These are phyloP conservation scores for Emydomyces testavorans DNA, from an alignment of 2,329 filamentous ascomycete genomes.

Conservation along the genomic window DNA sequence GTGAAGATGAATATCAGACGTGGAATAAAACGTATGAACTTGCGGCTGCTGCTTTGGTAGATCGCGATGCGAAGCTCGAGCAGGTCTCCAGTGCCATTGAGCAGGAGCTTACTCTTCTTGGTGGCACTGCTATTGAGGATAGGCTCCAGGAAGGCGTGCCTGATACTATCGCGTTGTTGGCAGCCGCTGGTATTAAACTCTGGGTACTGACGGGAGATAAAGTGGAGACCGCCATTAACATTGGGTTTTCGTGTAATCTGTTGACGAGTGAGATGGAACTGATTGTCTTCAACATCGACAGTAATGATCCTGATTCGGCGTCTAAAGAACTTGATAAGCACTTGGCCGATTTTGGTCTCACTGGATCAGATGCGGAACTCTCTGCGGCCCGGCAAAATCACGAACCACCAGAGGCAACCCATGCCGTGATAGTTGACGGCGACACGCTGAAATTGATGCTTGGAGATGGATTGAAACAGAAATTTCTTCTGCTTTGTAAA, in stretches of 20 bases:
- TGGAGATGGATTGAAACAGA: constrained; percentile 70
- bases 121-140: constrained; percentile 95
- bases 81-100: constrained; percentile 82
- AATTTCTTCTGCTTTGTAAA: constrained; percentile 90
- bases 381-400: constrained; percentile 68
- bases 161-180: constrained; percentile 84
- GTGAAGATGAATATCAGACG: constrained; percentile 67
- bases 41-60: constrained; percentile 69
- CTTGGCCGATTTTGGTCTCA: constrained; percentile 62
- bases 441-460: constrained; percentile 85
- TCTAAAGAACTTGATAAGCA: constrained; percentile 64
- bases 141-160: constrained; percentile 92
- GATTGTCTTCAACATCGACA: constrained; percentile 74
- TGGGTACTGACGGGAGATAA: constrained; percentile 99
- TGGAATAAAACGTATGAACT: constrained; percentile 84
- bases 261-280: constrained; percentile 97
- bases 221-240: constrained; percentile 98
- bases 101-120: constrained; percentile 73
- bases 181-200: constrained; percentile 88
- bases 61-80: constrained; percentile 89
- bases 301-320: constrained; percentile 55
- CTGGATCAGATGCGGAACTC: constrained; percentile 75
- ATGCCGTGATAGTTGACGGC: constrained; percentile 89
- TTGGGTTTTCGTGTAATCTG: constrained; percentile 96
- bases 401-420: constrained; percentile 72